Conservation (phyloP, 352 stramenopile genomes). For the Pythium insidiosum region DNA sequence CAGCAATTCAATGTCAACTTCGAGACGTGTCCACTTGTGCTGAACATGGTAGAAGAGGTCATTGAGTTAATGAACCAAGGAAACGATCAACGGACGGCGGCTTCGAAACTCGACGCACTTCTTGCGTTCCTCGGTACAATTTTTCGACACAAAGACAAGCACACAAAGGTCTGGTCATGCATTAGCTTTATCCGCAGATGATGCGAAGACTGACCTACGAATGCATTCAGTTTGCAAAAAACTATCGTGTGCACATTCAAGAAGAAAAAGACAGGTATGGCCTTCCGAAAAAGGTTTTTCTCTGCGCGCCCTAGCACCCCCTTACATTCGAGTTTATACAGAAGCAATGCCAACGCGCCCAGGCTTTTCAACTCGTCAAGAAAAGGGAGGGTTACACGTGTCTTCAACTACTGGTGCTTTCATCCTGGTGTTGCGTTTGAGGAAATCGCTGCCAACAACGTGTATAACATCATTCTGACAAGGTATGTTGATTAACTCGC, state of each 20-base stretch:
- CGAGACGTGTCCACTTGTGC: slow-evolving; percentile 77
- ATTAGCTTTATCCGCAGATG: not conserved
- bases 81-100: slow-evolving; percentile 46
- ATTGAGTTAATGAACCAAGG: slow-evolving; percentile 74
- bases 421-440: slow-evolving; percentile 94
- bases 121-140: slow-evolving; percentile 83
- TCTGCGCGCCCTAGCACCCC: no score
- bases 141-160: slow-evolving; percentile 77
- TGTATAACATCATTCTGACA: slow-evolving; percentile 84
- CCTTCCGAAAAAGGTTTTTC: slow-evolving; percentile 18
- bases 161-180: slow-evolving; percentile 34
- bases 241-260: slow-evolving; percentile 88
- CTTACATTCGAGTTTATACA: slow-evolving; percentile 15
- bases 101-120: slow-evolving; percentile 74
- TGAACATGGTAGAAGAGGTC: slow-evolving; percentile 86
- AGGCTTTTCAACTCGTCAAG: slow-evolving; percentile 40
- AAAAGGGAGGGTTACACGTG: slow-evolving; percentile 61
- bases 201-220: slow-evolving; percentile 2
- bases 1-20: slow-evolving; percentile 87
- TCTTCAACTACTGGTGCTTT: slow-evolving; percentile 99
- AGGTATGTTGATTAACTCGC: no score
- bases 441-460: slow-evolving; percentile 90
- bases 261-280: slow-evolving; percentile 68
- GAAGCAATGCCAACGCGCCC: slow-evolving; percentile 20
- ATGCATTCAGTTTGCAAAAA: slow-evolving; percentile 39